Percentiles rank a stretch among this genome's conserved stretches.
Conservation (phyloP, 495 filamentous ascomycete genomes). For the Talaromyces thailandensis region DNA sequence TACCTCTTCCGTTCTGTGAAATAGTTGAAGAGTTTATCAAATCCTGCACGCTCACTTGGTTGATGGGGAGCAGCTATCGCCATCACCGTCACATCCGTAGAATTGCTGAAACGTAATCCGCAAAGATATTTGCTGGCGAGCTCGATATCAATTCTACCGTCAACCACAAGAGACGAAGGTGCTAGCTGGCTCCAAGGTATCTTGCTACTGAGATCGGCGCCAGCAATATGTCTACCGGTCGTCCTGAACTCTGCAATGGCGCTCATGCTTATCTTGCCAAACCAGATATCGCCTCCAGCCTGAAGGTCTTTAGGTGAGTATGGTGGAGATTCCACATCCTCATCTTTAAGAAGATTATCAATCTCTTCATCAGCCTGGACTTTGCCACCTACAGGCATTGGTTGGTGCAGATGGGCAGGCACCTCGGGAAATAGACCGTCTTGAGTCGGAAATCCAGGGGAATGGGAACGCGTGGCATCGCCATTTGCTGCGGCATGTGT, state of each 20-base stretch:
- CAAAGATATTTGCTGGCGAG: constrained; percentile 85
- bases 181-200: constrained; percentile 64
- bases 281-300: constrained; percentile 65
- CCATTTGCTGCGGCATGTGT: background rate
- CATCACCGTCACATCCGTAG: constrained; percentile 65
- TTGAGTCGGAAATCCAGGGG: constrained; percentile 3
- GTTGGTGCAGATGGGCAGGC: constrained; percentile 30
- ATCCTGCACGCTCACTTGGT: constrained; percentile 41
- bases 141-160: constrained; percentile 73
- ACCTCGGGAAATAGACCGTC: constrained; percentile 39
- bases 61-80: constrained; percentile 49
- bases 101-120: constrained; percentile 60
- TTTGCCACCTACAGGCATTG: constrained; percentile 26
- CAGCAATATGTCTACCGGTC: constrained; percentile 74
- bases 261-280: constrained; percentile 68
- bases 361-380: constrained; percentile 77
- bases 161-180: constrained; percentile 57
- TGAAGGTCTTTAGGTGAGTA: constrained; percentile 74
- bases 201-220: constrained; percentile 55
- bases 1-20: constrained; percentile 69
- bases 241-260: constrained; percentile 64
- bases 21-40: constrained; percentile 68
- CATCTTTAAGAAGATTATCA: constrained; percentile 76
- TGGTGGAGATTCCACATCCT: constrained; percentile 70
- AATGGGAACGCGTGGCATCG: constrained; percentile 9